Conservation (phyloP, 192 early-diverging fungal genomes). For the Linnemannia elongata region DNA sequence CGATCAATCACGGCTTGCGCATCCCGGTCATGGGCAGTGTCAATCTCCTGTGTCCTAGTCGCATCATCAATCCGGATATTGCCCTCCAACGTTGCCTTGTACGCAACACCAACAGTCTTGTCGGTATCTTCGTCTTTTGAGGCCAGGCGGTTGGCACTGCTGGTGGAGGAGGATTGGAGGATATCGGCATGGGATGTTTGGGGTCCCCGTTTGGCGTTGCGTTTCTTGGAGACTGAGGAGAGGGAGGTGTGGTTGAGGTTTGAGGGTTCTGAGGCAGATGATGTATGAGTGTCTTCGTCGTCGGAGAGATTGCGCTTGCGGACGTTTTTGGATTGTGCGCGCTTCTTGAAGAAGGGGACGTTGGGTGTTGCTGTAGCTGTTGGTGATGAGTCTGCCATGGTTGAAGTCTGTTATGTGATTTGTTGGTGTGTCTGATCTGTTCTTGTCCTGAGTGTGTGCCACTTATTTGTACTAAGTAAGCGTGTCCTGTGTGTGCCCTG, state of each 20-base stretch:
- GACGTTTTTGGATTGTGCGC: constrained; percentile 63
- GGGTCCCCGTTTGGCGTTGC: constrained; percentile 46
- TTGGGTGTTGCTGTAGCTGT: constrained; percentile 29
- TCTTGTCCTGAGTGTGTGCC: background rate
- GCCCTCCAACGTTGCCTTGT: constrained; percentile 55
- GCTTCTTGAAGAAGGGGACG: constrained; percentile 72
- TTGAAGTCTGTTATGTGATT: background rate
- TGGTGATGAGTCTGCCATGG: constrained; percentile 32
- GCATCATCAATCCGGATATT: constrained; percentile 50
- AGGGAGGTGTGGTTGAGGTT: constrained; percentile 37
- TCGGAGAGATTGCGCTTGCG: constrained; percentile 65
- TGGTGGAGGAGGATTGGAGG: constrained; percentile 60
- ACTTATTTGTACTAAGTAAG: no score
- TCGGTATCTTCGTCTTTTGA: constrained; percentile 52
- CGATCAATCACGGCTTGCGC: constrained; percentile 58
- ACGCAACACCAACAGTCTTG: constrained; percentile 37
- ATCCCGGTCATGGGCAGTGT: constrained; percentile 62
- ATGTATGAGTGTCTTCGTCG: constrained; percentile 48
- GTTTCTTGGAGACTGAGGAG: constrained; percentile 62
- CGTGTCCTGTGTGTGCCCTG: background rate
- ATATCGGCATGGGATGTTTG: constrained; percentile 42
- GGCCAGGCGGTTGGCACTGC: constrained; percentile 56
- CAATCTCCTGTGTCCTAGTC: constrained; percentile 51
- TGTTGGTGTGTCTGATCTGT: background rate
- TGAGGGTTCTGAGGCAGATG: constrained; percentile 52